Conservation (phyloP, 306 rosid species). For the Gastrolobium villosum region DNA sequence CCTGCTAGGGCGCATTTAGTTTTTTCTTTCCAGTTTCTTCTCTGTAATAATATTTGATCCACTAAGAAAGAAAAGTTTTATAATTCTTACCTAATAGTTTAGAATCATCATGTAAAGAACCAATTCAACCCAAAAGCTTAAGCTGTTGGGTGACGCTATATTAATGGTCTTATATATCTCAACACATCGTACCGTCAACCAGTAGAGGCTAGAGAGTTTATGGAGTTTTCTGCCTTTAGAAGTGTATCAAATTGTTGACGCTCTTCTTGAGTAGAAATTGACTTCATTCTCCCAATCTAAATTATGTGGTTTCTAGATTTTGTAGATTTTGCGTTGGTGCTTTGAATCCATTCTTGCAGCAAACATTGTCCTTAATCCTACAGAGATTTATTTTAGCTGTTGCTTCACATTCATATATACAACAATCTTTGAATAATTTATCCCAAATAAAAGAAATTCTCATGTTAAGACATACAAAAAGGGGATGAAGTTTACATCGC, state of each 20-base stretch:
- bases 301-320: not conserved
- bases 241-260: not conserved
- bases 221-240: not conserved
- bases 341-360: slow-evolving; percentile 6
- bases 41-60: not conserved
- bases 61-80: not conserved
- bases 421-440: not conserved
- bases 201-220: not conserved
- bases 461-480: not conserved
- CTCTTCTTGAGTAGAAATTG: not conserved
- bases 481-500: not conserved
- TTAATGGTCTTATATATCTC: no score
- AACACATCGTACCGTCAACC: no score
- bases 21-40: slow-evolving; percentile 5
- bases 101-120: no score
- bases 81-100: not conserved
- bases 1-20: not conserved
- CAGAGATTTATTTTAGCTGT: not conserved
- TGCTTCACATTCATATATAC: not conserved
- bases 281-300: not conserved
- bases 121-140: no score
- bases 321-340: not conserved
- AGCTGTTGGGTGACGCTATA: no score
- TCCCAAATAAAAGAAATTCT: not conserved
- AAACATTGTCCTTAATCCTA: not conserved